These are phyloP conservation scores for Epichloe coenophiala DNA, from an alignment of 2,329 filamentous ascomycete genomes.

Conservation along the genomic window DNA sequence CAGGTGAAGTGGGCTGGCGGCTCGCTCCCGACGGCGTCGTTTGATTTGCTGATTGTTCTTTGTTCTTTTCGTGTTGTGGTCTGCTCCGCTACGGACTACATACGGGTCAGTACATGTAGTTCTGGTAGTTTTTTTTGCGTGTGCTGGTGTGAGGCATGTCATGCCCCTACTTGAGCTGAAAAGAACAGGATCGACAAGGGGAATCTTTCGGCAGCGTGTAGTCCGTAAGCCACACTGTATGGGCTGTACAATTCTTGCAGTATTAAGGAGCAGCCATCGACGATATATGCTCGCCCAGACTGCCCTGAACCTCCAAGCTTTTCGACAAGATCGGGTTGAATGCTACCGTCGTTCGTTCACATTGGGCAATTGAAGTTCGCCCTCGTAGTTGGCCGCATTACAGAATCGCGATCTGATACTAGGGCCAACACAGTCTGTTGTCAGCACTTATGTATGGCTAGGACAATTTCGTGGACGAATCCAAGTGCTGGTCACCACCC, in stretches of 20 bases:
- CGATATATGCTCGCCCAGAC: no score
- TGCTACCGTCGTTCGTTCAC: neutral
- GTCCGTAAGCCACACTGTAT: neutral
- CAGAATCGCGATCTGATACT: neutral
- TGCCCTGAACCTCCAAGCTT: no score
- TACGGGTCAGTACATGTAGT: no score
- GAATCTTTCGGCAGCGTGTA: neutral
- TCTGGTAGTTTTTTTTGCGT: no score
- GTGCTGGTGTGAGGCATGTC: neutral
- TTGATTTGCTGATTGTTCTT: no score
- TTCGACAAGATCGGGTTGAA: neutral
- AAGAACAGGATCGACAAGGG: neutral
- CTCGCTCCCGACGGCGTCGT: constrained; percentile 28
- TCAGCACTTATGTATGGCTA: neutral
- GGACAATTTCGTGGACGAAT: neutral
- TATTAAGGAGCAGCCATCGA: no score
- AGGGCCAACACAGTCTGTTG: neutral
- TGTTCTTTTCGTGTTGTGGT: no score
- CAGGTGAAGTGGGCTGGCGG: constrained; percentile 17
- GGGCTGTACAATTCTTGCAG: neutral
- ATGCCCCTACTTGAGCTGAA: neutral
- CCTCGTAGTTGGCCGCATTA: neutral
- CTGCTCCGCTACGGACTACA: no score
- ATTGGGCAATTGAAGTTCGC: neutral
- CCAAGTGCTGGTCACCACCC: neutral